A percentile compares a stretch with the other conserved stretches of the same genome.
Conservation (phyloP, 257 asterid genomes). For the Capsicum chinense region DNA sequence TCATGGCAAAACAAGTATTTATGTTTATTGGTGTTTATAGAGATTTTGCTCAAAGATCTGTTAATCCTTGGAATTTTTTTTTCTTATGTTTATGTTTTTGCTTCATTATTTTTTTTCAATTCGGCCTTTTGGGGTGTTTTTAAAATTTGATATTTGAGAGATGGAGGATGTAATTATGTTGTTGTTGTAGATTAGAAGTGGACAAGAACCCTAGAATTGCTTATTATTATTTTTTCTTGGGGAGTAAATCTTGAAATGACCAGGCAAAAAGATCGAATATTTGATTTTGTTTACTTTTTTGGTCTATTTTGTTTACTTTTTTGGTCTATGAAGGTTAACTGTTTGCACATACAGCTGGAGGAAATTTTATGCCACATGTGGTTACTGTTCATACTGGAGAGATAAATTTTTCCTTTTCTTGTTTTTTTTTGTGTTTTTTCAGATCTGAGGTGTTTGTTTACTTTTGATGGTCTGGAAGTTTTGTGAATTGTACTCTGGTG, state of each 20-base stretch:
- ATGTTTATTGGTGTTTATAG: background rate
- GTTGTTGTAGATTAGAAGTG: background rate
- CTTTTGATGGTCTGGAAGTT: background rate
- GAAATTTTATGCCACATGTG: conserved; percentile 84
- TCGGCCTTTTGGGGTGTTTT: background rate
- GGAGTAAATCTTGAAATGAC: background rate
- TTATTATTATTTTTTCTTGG: background rate
- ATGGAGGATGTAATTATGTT: background rate
- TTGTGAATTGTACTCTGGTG: background rate
- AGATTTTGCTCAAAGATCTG: conserved; percentile 24
- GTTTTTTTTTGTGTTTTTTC: background rate
- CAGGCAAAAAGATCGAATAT: conserved; percentile 5
- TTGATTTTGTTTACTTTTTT: conserved; percentile 16
- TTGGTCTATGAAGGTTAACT: conserved; percentile 67
- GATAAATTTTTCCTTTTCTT: conserved; percentile 40
- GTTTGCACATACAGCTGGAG: conserved; percentile 83
- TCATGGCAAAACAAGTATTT: no score
- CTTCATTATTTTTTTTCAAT: background rate
- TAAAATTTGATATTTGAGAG: background rate
- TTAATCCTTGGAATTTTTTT: background rate
- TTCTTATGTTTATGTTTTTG: background rate
- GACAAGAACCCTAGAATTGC: background rate
- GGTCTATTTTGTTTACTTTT: conserved; percentile 29
- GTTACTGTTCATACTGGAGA: conserved; percentile 85
- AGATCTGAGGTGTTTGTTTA: conserved; percentile 27